Percentiles rank a stretch among this genome's conserved stretches.
Evolutionary conservation across 768 basidiomycete species (phyloP).

Genomic region (Suillus occidentalis): DNA sequence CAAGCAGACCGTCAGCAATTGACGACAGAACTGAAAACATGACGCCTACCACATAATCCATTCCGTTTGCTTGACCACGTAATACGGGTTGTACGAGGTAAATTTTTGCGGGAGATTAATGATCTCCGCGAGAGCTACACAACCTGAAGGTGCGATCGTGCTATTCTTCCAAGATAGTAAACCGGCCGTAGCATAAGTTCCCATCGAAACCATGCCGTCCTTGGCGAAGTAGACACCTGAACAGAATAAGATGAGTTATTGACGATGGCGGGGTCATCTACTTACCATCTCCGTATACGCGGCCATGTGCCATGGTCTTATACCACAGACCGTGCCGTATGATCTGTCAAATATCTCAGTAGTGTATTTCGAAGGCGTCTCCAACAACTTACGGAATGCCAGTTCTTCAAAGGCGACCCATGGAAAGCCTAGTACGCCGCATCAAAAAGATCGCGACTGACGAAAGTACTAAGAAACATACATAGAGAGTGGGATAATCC

Average conservation of each 20-base stretch:
- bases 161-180: constrained; percentile 53
- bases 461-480: not conserved
- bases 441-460: not conserved
- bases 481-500: constrained; percentile 30
- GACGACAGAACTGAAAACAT: not conserved
- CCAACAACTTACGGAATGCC: constrained; percentile 59
- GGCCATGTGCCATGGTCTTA: constrained; percentile 53
- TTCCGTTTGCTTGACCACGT: constrained; percentile 60
- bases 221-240: constrained; percentile 69
- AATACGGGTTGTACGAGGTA: constrained; percentile 52
- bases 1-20: not conserved
- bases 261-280: not conserved
- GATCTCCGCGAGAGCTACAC: constrained; percentile 63
- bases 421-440: constrained; percentile 57
- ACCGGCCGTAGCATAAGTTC: constrained; percentile 37
- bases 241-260: not conserved
- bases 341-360: constrained; percentile 41
- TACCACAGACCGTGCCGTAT: constrained; percentile 73
- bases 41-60: constrained; percentile 67
- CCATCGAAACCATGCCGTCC: constrained; percentile 51
- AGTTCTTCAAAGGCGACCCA: constrained; percentile 62
- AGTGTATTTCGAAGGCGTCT: not conserved
- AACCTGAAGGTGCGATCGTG: constrained; percentile 43
- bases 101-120: constrained; percentile 61
- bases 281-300: constrained; percentile 63